These are phyloP conservation scores for Afroboletus lepidellus DNA, from an alignment of 1,284 basidiomycete species.

Conservation along the genomic window DNA sequence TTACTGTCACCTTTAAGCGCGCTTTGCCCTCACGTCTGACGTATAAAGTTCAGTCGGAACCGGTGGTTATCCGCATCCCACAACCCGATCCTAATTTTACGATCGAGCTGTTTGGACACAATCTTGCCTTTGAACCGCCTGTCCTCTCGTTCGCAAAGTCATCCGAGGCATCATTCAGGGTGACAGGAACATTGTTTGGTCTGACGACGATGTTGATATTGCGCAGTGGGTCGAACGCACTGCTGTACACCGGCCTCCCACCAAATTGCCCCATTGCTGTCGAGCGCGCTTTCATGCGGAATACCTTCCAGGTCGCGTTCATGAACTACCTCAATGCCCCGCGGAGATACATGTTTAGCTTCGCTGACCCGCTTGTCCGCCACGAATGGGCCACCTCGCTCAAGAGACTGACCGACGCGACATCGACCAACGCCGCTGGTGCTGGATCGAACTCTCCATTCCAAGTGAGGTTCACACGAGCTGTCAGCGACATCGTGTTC, in stretches of 20 bases:
- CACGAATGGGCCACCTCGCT: slow-evolving; percentile 75
- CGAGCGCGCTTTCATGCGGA: slow-evolving; percentile 90
- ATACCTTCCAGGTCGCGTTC: slow-evolving; percentile 91
- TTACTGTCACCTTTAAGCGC: slow-evolving; percentile 68
- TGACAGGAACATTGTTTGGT: slow-evolving; percentile 82
- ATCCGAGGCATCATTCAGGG: slow-evolving; percentile 80
- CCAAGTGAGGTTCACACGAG: slow-evolving; percentile 52
- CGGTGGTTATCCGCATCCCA: slow-evolving; percentile 80
- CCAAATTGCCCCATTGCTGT: slow-evolving; percentile 73
- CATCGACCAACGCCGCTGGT: slow-evolving; percentile 37
- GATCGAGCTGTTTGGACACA: slow-evolving; percentile 83
- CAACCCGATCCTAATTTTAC: slow-evolving; percentile 74
- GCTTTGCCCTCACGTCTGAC: slow-evolving; percentile 76
- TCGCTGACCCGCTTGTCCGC: slow-evolving; percentile 72
- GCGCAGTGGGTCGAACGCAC: slow-evolving; percentile 75
- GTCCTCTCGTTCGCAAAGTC: slow-evolving; percentile 75
- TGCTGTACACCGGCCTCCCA: slow-evolving; percentile 77
- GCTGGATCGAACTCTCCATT: slow-evolving; percentile 35
- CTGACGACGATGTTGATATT: slow-evolving; percentile 78
- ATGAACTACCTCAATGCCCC: slow-evolving; percentile 64
- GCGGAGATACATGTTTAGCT: slow-evolving; percentile 91
- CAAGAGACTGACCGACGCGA: slow-evolving; percentile 58
- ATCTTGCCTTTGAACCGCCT: slow-evolving; percentile 82
- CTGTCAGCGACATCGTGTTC: slow-evolving; percentile 73
- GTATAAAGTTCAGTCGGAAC: slow-evolving; percentile 82